Percentiles rank a stretch among this genome's conserved stretches.
Evolutionary conservation across 345 rosid species (phyloP).

Genomic region (Isatis tinctoria): DNA sequence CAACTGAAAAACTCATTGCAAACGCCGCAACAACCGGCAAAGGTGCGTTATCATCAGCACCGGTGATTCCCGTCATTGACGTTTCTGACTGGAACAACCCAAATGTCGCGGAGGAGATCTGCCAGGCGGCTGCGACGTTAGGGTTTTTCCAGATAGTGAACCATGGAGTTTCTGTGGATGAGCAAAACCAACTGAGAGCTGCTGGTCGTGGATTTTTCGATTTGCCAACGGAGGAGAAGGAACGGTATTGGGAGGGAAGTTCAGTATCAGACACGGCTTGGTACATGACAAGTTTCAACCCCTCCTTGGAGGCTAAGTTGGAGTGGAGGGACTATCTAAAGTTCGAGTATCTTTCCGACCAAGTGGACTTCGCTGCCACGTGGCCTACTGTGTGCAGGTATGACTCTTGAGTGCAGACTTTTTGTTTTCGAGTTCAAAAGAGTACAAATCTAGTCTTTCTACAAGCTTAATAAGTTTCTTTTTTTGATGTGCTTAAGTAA

Average conservation of each 20-base stretch:
- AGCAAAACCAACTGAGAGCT: constrained; percentile 13
- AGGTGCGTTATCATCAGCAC: neutral
- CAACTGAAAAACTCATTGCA: constrained; percentile 1
- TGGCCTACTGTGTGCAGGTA: constrained; percentile 22
- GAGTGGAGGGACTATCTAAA: constrained; percentile 41
- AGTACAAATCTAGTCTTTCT: neutral
- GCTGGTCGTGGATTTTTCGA: constrained; percentile 33
- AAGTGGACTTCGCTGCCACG: neutral
- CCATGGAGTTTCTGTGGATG: constrained; percentile 20
- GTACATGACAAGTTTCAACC: constrained; percentile 27
- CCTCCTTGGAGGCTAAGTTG: constrained; percentile 14
- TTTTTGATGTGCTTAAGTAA: too few species aligned
- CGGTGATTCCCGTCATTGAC: constrained; percentile 4
- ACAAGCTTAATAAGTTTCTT: too few species aligned
- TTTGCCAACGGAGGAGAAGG: constrained; percentile 30
- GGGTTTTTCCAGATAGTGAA: constrained; percentile 24
- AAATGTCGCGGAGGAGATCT: neutral
- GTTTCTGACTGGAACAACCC: constrained; percentile 10
- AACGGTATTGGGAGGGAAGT: constrained; percentile 19
- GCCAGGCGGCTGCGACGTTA: neutral
- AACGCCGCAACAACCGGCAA: neutral
- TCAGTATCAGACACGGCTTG: constrained; percentile 19
- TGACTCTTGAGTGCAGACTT: neutral
- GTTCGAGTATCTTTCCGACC: neutral
- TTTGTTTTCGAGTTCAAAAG: neutral